Percentiles rank a stretch among this genome's conserved stretches.
Evolutionary conservation across 2,329 filamentous ascomycete species (phyloP).

Genomic region (Coniochaeta sp.): DNA sequence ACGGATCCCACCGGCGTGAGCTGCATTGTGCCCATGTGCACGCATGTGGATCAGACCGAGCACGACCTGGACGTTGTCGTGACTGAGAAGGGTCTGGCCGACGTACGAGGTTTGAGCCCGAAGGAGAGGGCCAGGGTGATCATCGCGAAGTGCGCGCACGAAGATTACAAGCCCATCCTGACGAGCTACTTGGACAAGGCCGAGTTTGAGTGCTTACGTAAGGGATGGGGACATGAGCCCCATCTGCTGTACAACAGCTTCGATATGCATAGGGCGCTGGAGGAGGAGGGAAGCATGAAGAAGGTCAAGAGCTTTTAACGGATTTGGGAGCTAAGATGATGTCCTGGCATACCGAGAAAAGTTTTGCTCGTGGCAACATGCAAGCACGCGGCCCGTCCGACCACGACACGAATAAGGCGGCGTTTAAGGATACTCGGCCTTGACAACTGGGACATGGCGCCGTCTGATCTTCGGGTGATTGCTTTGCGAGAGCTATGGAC

Average conservation of each 20-base stretch:
- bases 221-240: conserved; percentile 86
- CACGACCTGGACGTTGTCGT: conserved; percentile 88
- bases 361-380: background rate
- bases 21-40: conserved; percentile 92
- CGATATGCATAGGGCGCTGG: conserved; percentile 79
- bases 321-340: background rate
- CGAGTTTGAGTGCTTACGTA: conserved; percentile 76
- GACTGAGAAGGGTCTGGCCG: conserved; percentile 67
- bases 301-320: conserved; percentile 50
- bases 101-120: conserved; percentile 74
- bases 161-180: conserved; percentile 75
- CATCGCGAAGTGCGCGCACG: conserved; percentile 80
- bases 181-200: conserved; percentile 78
- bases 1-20: conserved; percentile 73
- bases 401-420: background rate
- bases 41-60: conserved; percentile 87
- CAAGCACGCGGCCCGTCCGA: background rate
- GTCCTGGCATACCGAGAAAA: background rate
- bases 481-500: background rate
- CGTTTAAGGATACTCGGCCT: background rate
- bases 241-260: conserved; percentile 81
- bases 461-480: background rate
- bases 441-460: background rate
- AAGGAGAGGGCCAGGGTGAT: conserved; percentile 77
- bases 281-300: conserved; percentile 77